Evolutionary conservation across 371 early-diverging fungal genomes (phyloP), one percentile per base, ranked within the genome.

Genomic region (Circinella umbellata): DNA sequence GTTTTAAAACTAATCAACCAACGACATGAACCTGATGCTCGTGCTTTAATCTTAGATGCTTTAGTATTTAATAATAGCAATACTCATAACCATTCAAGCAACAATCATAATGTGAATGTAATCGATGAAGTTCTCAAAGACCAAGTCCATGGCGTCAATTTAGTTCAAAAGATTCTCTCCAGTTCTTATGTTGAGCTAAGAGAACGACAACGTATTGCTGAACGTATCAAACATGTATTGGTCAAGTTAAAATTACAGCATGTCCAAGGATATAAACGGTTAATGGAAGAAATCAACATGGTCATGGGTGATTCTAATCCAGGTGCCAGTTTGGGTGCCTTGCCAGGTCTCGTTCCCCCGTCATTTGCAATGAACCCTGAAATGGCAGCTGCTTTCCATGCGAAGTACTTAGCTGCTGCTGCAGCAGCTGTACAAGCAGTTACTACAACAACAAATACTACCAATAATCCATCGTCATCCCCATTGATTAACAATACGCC

Each of bases 1-100:
- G 83, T 97, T 37, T 81, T 94, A 68, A 97, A 97, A 77, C 78
- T 98, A 18, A 90, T 96, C 64, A 94, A 93, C 68, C 98, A 98
- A 77, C 78, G 91, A 10, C 84, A 89, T 49, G 98, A 98, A 71
- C 88, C 93, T 36, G 96, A 95, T 64, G 97, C 97, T n/a, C 90
- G 98, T 55, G 90, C 95, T 2, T 67, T 91, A 38, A 86, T 97
- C 37, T 80, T 98, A 39, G 86, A 93, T 61, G 87, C 89, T 20
- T 78, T 97, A 1, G 95, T 96, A 80, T 93, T 88, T 68, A 66
- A 64, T 37, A 48, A 42, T 42, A 42, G 11, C 42, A 42, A 42
- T 42, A 42, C 6, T 3, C 42, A 42, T 11, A 11, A 42, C 11
- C 60, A 17, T 53, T 49, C 11, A 62, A 61, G 10, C 74, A 79